Evolutionary conservation across 2,329 filamentous ascomycete genomes (phyloP), one percentile per base, ranked within the genome.

Genomic region (Neurospora crassa): DNA sequence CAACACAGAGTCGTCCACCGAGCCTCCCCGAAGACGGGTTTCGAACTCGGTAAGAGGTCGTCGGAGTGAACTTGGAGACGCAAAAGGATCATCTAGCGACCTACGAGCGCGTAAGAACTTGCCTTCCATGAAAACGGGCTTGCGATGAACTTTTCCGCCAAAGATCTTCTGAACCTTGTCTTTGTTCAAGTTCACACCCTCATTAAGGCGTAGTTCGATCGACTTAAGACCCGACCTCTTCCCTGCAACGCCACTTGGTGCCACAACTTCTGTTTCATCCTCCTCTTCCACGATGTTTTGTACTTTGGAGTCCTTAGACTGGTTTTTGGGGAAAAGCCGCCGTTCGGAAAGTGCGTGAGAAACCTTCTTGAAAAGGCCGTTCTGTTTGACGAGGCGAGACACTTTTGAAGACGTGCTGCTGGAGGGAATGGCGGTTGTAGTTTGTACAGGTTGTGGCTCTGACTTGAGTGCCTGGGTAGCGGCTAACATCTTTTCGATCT

Each of bases 81-180:
- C 72, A 37, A 76, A 76, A 2, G 76, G 76, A 63, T 76, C 76
- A 14, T 75, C 74, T 4, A 70, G 40, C 16, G 68, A 63, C 20
- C 71, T 70, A 37, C 70, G 70, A 40, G 70, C 63, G 16, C 71
- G 77, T 72, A 70, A 77, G 10, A 76, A 75, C 53, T 77, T 79
- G 6, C 76, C 77, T 68, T 80, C 76, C 43, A 75, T 76, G 18
- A 77, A 74, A 8, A 78, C 71, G 10, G 78, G 76, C 45, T 81
- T 80, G 69, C 78, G 75, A 24, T 69, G 71, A 41, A 79, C 75
- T 1, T 75, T 72, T 3, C 78, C 79, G 14, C 78, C 79, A 14
- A 79, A 73, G 24, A 80, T 76, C n/a, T 74, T 74, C 68, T 79
- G 80, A 5, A 79, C 78, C 70, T 82, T 83, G 34, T 76, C 76